Conservation (phyloP, 2,329 filamentous ascomycete species). For the Blastomyces percursus region DNA sequence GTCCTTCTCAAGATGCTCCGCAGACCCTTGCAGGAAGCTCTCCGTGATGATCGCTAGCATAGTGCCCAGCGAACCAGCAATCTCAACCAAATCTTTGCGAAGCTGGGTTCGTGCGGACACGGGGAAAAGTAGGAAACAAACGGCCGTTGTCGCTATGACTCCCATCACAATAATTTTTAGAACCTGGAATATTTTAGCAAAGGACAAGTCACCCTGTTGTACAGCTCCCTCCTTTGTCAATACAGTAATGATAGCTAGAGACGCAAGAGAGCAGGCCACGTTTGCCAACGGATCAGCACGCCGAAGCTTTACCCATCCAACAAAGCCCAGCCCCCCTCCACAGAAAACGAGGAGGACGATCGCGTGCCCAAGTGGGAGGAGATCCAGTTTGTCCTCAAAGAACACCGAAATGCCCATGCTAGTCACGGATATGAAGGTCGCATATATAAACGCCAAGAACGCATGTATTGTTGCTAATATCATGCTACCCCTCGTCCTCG, state of each 20-base stretch:
- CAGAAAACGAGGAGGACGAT: conserved; percentile 75
- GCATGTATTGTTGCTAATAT: conserved; percentile 71
- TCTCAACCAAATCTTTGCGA: conserved; percentile 60
- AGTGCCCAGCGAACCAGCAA: conserved; percentile 64
- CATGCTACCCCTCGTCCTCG: conserved; percentile 79
- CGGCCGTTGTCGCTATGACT: conserved; percentile 57
- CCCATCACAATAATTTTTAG: conserved; percentile 76
- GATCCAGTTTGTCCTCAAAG: conserved; percentile 55
- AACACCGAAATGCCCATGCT: conserved; percentile 84
- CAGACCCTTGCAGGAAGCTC: conserved; percentile 71
- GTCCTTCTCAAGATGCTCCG: conserved; percentile 60
- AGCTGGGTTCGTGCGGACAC: conserved; percentile 64
- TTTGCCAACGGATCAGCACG: conserved; percentile 70
- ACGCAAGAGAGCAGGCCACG: conserved; percentile 73
- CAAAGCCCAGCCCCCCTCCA: conserved; percentile 72
- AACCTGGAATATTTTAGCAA: conserved; percentile 69
- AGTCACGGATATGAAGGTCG: conserved; percentile 60
- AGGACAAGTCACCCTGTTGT: conserved; percentile 68
- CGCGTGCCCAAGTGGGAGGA: conserved; percentile 61
- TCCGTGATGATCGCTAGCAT: conserved; percentile 72
- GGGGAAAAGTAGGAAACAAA: conserved; percentile 69
- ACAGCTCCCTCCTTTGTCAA: conserved; percentile 86
- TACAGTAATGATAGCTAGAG: conserved; percentile 78
- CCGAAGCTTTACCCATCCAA: conserved; percentile 78
- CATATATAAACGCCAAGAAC: conserved; percentile 66